These are phyloP conservation scores for Microcera coccophila DNA, from an alignment of 2,329 filamentous ascomycete genomes.

Conservation along the genomic window DNA sequence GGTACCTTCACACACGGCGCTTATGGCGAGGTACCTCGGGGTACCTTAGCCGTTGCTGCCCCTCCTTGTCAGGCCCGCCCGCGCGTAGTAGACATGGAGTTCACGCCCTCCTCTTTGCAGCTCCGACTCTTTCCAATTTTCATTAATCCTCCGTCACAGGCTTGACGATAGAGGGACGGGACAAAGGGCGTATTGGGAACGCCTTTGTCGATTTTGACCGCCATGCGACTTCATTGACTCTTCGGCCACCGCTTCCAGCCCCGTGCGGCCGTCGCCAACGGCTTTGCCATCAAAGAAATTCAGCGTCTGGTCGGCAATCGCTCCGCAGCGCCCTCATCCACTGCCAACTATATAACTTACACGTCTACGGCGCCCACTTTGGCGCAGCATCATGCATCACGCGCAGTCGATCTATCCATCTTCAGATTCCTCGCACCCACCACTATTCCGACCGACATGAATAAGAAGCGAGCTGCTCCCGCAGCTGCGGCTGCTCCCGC, in stretches of 20 bases:
- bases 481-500: slow-evolving; percentile 11
- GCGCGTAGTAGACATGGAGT: background rate
- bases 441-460: slow-evolving; percentile 21
- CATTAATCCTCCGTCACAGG: background rate
- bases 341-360: slow-evolving; percentile 7
- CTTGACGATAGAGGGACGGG: slow-evolving; percentile 4
- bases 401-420: slow-evolving; percentile 17
- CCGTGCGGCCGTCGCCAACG: slow-evolving; percentile 21
- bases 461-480: slow-evolving; percentile 30
- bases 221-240: slow-evolving; percentile 30
- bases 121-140: background rate
- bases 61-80: background rate
- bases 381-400: slow-evolving; percentile 19
- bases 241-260: slow-evolving; percentile 19
- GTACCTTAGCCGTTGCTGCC: too few relatives aligned
- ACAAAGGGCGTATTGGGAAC: slow-evolving; percentile 9
- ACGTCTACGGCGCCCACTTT: slow-evolving; percentile 13
- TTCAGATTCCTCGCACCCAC: slow-evolving; percentile 20
- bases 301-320: background rate
- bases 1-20: too few relatives aligned
- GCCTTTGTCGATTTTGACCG: slow-evolving; percentile 6
- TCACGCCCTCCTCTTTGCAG: background rate
- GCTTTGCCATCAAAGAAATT: slow-evolving; percentile 3
- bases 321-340: background rate
- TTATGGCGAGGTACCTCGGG: too few relatives aligned